Base-by-base conservation (phyloP, 2,329 filamentous ascomycete genomes). In the Leptographium galeiforme region DNA sequence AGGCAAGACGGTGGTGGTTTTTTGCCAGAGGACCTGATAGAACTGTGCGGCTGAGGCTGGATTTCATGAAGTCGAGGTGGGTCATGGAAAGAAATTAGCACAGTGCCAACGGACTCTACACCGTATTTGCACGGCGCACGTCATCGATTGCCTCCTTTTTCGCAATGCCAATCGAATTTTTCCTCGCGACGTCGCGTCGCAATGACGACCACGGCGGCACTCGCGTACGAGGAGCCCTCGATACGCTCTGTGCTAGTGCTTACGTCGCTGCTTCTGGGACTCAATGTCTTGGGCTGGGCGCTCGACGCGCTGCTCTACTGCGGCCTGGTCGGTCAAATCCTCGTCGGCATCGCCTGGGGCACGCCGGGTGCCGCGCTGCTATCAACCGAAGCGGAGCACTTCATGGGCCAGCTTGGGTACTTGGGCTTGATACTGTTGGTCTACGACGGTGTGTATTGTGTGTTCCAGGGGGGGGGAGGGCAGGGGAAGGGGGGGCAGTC, bases 361-460 rank as follows among this genome's bases (percentile, higher is more conserved):
- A 75, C 74, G 0, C 85, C 85, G 0, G 83, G 82, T 1, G 76
- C 71, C 4, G 72, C 77, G 63, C 81, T 77, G 75, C 72, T 90
- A 0, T 68, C 71, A 0, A 19, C 54, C 0, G 68, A 73, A 5
- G 65, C 71, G 1, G 74, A 89, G 64, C 61, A 73, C 18, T 70
- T 72, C 0, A 70, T 86, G 33, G 74, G 83, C 25, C 75, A 85
- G 55, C 64, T 89, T 1, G 86, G 86, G 0, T 90, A 89, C 61
- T 66, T 89, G 0, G 85, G 86, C 0, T 64, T 89, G n/a, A 74
- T 89, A 8, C 67, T 87, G 32, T 67, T 89, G 1, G 84, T 89
- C 0, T 89, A 80, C 62, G 82, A 89, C 70, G 83, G 81, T 75
- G 7, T 33, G 39, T 18, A 5, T 11, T 33, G 1, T 10, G 32